Base-by-base conservation (phyloP, 495 filamentous ascomycete genomes). In the Immersiella caudata region DNA sequence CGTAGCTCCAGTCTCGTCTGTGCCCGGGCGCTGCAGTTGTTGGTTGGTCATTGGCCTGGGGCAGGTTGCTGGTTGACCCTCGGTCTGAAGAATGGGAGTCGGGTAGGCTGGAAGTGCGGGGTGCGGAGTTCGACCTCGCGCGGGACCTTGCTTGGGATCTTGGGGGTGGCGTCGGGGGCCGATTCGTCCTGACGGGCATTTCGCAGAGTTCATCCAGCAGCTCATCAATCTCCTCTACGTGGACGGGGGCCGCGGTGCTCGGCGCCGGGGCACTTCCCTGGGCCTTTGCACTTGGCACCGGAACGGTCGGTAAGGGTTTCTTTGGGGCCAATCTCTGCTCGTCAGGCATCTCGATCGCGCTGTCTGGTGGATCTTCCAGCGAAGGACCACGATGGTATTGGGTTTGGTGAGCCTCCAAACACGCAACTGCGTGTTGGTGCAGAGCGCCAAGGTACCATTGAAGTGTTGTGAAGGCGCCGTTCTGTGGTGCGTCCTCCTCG, bases 311-410 rank as follows among this genome's bases (percentile, higher is more conserved):
- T 18, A 54, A 62, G 5, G 24, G 40, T 46, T 18, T 46, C 40
- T 46, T 46, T 12, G 40, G 40, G 16, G 40, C 5, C 14, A 46
- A 18, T 2, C 7, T 11, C 22, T 75, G 69, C 46, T 79, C 78
- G 59, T 67, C 67, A 49, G 66, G 74, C 25, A 81, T 62, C 40
- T 80, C 81, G 36, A 83, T 80, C 22, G 79, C 81, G 68, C 76
- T 80, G 57, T 83, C 81, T 5, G 81, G 79, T 14, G 74, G 72
- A 25, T 79, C 74, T n/a, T 73, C 77, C 22, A 75, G 78, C 18
- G 64, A 75, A 71, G 50, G 69, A 67, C 64, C 40, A 27, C n/a
- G 9, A n/a, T 46, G 62, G 35, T 25, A 68, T 12, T 59, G 65
- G 7, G 50, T n/a, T 16, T 60, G n/a, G 26, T 67, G 67, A 26